A percentile compares a stretch with the other conserved stretches of the same genome.
Evolutionary conservation across 1,284 basidiomycete species (phyloP).

Genomic region (Cerrena zonata): DNA sequence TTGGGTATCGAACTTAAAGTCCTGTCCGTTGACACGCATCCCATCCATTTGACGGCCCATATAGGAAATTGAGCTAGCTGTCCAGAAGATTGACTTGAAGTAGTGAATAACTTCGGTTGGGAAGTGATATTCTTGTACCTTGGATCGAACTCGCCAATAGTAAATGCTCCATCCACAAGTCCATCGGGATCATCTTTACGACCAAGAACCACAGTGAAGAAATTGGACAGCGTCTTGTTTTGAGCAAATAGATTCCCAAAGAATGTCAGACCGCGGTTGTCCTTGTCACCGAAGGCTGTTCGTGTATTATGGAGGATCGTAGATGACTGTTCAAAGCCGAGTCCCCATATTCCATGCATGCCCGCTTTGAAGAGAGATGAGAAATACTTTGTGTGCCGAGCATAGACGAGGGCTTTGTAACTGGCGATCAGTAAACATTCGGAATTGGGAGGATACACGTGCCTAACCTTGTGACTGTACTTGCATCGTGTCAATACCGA

Average conservation of each 20-base stretch:
- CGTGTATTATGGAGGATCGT: conserved; percentile 13
- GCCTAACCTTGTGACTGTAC: conserved; percentile 26
- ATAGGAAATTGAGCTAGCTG: conserved; percentile 46
- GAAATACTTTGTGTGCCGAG: too few species aligned
- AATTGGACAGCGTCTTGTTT: conserved; percentile 30
- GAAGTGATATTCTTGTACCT: conserved; percentile 1
- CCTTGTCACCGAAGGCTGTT: conserved; percentile 14
- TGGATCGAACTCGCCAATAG: conserved; percentile 30
- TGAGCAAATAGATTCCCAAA: conserved; percentile 26
- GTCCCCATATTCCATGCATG: conserved; percentile 23
- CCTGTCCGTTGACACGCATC: conserved; percentile 23
- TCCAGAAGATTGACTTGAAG: conserved; percentile 21
- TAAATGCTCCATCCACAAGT: conserved; percentile 22
- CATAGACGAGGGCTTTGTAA: too few species aligned
- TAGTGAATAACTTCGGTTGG: conserved; percentile 30
- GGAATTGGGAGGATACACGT: too few species aligned
- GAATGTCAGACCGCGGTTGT: conserved; percentile 11
- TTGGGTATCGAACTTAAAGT: conserved; percentile 21
- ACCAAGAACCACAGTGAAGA: conserved; percentile 19
- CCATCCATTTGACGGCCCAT: conserved; percentile 25
- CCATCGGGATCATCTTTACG: conserved; percentile 13
- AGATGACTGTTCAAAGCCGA: conserved; percentile 21
- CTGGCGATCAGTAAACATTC: too few species aligned
- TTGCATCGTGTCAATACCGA: conserved; percentile 21
- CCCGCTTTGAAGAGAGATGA: conserved; percentile 17